These are phyloP conservation scores for Pyrenophora teres DNA, from an alignment of 2,329 filamentous ascomycete species.

Conservation along the genomic window DNA sequence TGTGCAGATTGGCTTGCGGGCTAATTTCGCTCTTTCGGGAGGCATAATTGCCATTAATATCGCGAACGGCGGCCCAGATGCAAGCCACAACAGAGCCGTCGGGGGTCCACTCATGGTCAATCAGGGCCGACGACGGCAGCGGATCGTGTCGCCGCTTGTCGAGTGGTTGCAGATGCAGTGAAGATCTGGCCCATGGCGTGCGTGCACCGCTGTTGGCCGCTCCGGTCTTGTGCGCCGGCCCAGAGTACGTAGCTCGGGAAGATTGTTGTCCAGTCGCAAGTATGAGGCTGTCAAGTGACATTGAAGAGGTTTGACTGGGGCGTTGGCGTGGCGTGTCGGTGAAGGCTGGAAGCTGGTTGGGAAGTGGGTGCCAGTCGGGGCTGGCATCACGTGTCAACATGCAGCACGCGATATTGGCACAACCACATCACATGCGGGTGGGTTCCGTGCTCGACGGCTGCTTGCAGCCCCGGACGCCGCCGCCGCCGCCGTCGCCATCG, in stretches of 20 bases:
- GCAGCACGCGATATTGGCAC: constrained; percentile 35
- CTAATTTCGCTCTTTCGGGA: constrained; percentile 35
- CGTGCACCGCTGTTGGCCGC: constrained; percentile 15
- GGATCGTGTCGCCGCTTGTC: constrained; percentile 29
- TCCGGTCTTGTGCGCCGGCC: constrained; percentile 10
- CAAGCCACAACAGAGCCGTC: constrained; percentile 24
- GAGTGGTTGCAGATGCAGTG: constrained; percentile 21
- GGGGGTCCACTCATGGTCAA: constrained; percentile 13
- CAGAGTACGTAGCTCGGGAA: constrained; percentile 10
- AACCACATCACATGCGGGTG: constrained; percentile 20
- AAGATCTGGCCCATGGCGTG: constrained; percentile 35
- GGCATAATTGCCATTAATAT: constrained; percentile 43
- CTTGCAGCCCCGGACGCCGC: constrained; percentile 24
- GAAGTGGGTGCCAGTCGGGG: constrained; percentile 11
- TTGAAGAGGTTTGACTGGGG: constrained; percentile 19
- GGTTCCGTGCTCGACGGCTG: constrained; percentile 26
- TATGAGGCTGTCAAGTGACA: constrained; percentile 1
- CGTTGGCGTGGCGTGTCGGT: constrained; percentile 15
- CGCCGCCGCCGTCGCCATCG: background rate
- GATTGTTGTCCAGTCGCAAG: constrained; percentile 17
- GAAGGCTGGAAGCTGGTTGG: constrained; percentile 23
- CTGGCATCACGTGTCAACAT: constrained; percentile 30
- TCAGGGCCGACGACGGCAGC: constrained; percentile 28
- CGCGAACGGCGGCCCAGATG: constrained; percentile 17
- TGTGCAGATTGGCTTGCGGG: constrained; percentile 15